Evolutionary conservation across 345 rosid species (phyloP), one percentile per base, ranked within the genome.

Genomic region (Lepidium aucheri): DNA sequence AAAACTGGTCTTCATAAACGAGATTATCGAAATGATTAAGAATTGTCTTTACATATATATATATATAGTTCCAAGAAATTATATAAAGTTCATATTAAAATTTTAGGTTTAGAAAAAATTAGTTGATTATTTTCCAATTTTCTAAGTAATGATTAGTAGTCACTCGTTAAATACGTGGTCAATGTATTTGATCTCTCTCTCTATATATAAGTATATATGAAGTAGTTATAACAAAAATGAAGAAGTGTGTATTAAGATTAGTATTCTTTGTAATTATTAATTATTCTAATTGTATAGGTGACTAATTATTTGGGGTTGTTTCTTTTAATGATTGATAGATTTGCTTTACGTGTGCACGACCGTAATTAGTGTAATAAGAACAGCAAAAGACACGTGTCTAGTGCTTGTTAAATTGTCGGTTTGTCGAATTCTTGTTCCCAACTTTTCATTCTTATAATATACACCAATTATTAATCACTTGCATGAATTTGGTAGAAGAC

Each of bases 371-470:
- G 53, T 60, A 59, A 46, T 57, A 70, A 45, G 65, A 69, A 55
- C 13, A 53, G 43, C 80, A 20, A 72, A 61, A 66, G 81, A 82
- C 90, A 80, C 38, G 74, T 78, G 95, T 80, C 93, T 45, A 32
- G 5, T 73, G 77, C 65, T 79, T 70, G 78, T 52, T 74, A 62
- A 72, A 64, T 72, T 81, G 93, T 85, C 88, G 91, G 88, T 78
- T 57, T 75, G 70, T 69, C 71, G 66, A 75, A 9, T 26, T 75
- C 67, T 49, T 60, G 68, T 66, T 67, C 55, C 72, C 49, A 5
- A 52, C 28, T 35, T 66, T 58, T 34, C 24, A 61, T 0, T 54
- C 41, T 24, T 2, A 40, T 28, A 33, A 5, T 15, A 18, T 20
- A 45, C 18, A 38, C 1, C 7, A 47, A 18, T 11, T 9, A 38